phyloP scores from a whole-genome alignment of 768 basidiomycete species.

The Mrakia gelida region DNA sequence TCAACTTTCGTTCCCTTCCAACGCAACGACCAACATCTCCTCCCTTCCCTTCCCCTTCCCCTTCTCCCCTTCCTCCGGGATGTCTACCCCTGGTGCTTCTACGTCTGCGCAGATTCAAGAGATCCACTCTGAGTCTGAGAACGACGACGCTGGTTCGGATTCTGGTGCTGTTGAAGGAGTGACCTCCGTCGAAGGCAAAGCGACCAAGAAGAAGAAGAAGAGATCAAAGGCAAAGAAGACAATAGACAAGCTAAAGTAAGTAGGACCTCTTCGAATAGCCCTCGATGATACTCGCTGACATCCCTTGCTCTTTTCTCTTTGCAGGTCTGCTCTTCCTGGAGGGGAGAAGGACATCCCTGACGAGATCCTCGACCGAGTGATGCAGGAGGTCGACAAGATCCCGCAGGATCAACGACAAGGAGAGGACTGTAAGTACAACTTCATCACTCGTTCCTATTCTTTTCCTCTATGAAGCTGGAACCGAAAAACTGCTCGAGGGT shows the following conservation, averaged over 20 bases:
- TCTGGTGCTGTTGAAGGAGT: neutral
- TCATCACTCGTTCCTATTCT: too few species aligned
- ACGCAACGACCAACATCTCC: neutral
- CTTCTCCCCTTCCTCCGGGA: neutral
- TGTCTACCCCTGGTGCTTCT: slow-evolving; percentile 2
- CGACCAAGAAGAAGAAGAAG: slow-evolving; percentile 63
- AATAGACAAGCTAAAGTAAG: slow-evolving; percentile 49
- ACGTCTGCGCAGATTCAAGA: neutral
- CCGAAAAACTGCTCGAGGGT: neutral
- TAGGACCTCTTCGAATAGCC: neutral
- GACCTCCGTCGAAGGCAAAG: slow-evolving; percentile 8
- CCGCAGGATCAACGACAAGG: slow-evolving; percentile 44
- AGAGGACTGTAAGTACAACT: neutral
- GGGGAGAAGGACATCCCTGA: slow-evolving; percentile 40
- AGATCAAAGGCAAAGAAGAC: slow-evolving; percentile 59
- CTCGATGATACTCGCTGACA: too few species aligned
- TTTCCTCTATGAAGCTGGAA: neutral
- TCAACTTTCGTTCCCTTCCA: neutral
- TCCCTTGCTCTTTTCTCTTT: too few species aligned
- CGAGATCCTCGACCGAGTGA: slow-evolving; percentile 59
- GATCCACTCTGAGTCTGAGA: slow-evolving; percentile 33
- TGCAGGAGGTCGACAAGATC: slow-evolving; percentile 62
- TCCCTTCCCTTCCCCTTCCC: neutral
- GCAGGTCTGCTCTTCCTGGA: slow-evolving; percentile 33
- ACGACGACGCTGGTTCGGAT: slow-evolving; percentile 32